Percentiles rank a stretch among this genome's conserved stretches.
Conservation (phyloP, 2,329 filamentous ascomycete genomes). For the Aspergillus viridinutans region DNA sequence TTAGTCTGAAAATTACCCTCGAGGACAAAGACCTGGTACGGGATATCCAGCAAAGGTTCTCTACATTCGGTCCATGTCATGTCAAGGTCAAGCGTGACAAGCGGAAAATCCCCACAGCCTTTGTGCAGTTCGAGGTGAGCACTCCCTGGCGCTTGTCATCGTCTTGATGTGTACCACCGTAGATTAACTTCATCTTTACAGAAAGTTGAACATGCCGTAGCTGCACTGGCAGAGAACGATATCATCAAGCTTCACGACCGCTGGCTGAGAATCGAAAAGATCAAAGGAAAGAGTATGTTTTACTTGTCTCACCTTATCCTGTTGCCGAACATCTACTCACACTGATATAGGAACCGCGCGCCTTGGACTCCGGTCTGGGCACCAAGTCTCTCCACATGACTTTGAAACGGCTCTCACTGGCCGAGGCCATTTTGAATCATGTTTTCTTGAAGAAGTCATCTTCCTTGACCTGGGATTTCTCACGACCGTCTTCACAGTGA, state of each 20-base stretch:
- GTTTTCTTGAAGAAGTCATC: slow-evolving; percentile 4
- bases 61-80: slow-evolving; percentile 30
- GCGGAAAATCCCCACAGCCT: slow-evolving; percentile 32
- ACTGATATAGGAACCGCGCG: slow-evolving; percentile 12
- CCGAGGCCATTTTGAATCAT: slow-evolving; percentile 15
- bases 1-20: slow-evolving; percentile 24
- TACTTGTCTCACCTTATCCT: background rate
- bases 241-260: slow-evolving; percentile 13
- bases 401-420: slow-evolving; percentile 6
- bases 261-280: slow-evolving; percentile 15
- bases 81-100: slow-evolving; percentile 34
- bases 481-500: slow-evolving; percentile 15
- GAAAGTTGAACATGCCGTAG: slow-evolving; percentile 24
- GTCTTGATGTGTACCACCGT: background rate
- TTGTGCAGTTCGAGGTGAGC: slow-evolving; percentile 38
- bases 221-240: slow-evolving; percentile 15
- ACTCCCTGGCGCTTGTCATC: background rate
- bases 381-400: slow-evolving; percentile 7
- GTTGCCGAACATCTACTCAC: background rate
- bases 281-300: slow-evolving; percentile 18
- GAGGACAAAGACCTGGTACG: slow-evolving; percentile 25
- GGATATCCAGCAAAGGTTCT: slow-evolving; percentile 28
- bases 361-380: slow-evolving; percentile 13
- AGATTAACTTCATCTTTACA: slow-evolving; percentile 8
- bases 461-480: background rate